Base-by-base conservation (phyloP, 768 basidiomycete genomes). In the Cystoderma amianthinum region DNA sequence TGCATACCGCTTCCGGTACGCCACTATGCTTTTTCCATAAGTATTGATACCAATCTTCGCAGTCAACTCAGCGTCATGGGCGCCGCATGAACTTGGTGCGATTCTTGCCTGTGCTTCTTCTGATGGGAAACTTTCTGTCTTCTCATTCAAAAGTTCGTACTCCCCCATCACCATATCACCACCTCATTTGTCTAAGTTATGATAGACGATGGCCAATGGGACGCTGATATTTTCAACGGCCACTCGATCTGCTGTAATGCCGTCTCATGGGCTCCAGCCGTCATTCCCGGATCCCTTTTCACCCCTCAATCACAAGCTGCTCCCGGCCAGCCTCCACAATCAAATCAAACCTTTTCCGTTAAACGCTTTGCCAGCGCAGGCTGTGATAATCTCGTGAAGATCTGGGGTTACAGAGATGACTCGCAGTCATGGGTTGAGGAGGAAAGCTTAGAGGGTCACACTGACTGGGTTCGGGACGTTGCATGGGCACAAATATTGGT, bases 51-150 rank as follows among this genome's bases (percentile, higher is more conserved):
- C 38, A 33, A 15, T 36, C 22, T 25, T 36, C 5, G 4, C 34
- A 95, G 95, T 98, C 37, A 99, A 99, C 66, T 94, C 94, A 1
- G 85, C 98, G 16, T 90, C 91, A 0, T 99, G 96, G 96, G 95
- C 95, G n/a, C 93, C 96, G 2, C 93, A 96, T 52, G 95, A 98
- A 58, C 78, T 97, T 11, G 96, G 95, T 22, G 91, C 96, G 1
- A 94, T 97, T 47, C 74, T 98, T 30, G 95, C 92, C 3, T 99
- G 96, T 56, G 95, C 95, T 2, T 94, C 90, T 16, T 95, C 91
- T 1, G 96, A 99, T 60, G 94, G 95, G 48, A 95, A 94, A 59
- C 76, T 99, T 32, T 98, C 95, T 6, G 93, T 99, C 25, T 69
- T 99, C 41, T 87, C 87, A 5, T 98, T 98, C 71, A 94, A 96